A percentile compares a stretch with the other conserved stretches of the same genome.
phyloP scores from a whole-genome alignment of 345 rosid species.

The Ceriops zippeliana region DNA sequence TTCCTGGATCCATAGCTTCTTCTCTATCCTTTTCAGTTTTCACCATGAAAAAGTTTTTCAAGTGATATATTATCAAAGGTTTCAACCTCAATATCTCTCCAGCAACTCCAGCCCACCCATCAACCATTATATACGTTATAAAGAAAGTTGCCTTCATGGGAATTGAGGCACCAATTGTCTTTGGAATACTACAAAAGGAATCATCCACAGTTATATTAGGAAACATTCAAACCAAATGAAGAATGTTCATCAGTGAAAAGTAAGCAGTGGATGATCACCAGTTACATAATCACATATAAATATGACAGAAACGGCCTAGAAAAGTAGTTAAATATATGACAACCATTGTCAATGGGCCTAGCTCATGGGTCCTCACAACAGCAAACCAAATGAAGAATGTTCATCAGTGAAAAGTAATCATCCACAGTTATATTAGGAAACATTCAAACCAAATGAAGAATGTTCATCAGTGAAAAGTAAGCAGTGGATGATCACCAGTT shows the following conservation, averaged over 20 bases:
- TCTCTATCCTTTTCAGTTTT: constrained; percentile 91
- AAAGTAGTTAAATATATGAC: no score
- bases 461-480: not conserved
- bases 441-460: not conserved
- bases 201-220: not conserved
- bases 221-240: not conserved
- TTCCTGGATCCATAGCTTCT: constrained; percentile 98
- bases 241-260: not conserved
- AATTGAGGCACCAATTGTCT: constrained; percentile 79
- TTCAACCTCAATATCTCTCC: constrained; percentile 82
- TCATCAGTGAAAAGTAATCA: constrained; percentile 8
- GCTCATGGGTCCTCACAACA: not conserved
- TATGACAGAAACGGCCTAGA: no score
- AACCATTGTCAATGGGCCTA: no score
- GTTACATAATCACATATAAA: not conserved
- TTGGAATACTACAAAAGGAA: constrained; percentile 65
- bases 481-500: not conserved
- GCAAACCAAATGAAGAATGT: no score
- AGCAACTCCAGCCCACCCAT: constrained; percentile 99
- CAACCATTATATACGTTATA: constrained; percentile 92
- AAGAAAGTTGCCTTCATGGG: constrained; percentile 99
- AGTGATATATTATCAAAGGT: constrained; percentile 73
- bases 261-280: not conserved
- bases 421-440: not conserved
- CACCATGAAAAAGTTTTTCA: constrained; percentile 75